Conservation (phyloP, 495 filamentous ascomycete species). For the Penicilliopsis zonata region DNA sequence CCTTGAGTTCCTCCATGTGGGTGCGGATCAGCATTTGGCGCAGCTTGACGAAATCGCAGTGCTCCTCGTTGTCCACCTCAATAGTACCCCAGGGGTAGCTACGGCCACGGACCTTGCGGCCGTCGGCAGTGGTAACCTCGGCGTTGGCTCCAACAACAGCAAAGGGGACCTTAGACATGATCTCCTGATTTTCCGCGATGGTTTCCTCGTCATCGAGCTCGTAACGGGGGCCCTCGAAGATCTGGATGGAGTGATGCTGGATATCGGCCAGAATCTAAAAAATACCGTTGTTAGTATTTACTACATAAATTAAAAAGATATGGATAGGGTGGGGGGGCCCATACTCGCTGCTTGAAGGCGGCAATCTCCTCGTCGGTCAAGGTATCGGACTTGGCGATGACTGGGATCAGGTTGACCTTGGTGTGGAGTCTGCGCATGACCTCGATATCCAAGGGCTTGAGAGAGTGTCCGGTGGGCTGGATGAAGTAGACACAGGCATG, state of each 20-base stretch:
- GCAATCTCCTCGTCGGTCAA: constrained; percentile 93
- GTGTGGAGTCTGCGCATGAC: constrained; percentile 98
- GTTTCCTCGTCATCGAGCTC: constrained; percentile 99
- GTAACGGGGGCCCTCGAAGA: constrained; percentile 97
- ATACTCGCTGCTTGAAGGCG: constrained; percentile 86
- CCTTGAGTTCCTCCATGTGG: constrained; percentile 99
- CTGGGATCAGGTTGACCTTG: constrained; percentile 99
- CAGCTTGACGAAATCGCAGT: constrained; percentile 99
- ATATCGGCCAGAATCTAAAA: constrained; percentile 91
- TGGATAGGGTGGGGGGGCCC: constrained; percentile 14
- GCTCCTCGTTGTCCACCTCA: constrained; percentile 99
- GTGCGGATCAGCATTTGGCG: constrained; percentile 99
- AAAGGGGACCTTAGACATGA: constrained; percentile 99
- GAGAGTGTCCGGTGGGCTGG: constrained; percentile 95
- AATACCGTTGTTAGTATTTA: constrained; percentile 3
- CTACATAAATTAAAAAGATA: constrained; percentile 1
- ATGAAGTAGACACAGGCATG: constrained; percentile 99
- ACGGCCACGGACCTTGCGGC: constrained; percentile 90
- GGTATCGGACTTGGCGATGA: constrained; percentile 97
- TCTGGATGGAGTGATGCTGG: constrained; percentile 89
- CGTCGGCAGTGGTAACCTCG: constrained; percentile 82
- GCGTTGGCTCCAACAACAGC: constrained; percentile 93
- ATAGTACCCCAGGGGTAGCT: constrained; percentile 98
- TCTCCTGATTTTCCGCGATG: constrained; percentile 98
- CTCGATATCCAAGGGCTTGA: constrained; percentile 98